Base-by-base conservation (phyloP, 352 stramenopile species). In the Phytophthora idaei region DNA sequence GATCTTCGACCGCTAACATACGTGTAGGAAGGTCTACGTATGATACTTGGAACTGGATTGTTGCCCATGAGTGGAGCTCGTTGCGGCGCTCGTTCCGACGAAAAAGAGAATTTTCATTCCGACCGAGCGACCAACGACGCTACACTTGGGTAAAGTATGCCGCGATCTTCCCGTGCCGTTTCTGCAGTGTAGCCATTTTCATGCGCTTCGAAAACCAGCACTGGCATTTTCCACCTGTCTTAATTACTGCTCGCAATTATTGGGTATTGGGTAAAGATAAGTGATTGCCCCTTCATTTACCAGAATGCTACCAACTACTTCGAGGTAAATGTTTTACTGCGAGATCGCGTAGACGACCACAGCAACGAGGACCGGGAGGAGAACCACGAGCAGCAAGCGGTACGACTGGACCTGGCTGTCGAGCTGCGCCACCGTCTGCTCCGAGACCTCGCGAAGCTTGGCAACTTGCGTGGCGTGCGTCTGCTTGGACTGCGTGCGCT, bases 301-400 rank as follows among this genome's bases (percentile, higher is more conserved):
- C 17, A 49, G 17, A 56, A 57, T 34, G 29, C 54, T 59, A 54
- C 27, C 37, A 57, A 31, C 44, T 68, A 46, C 21, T 21, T 21
- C 21, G 21, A 21, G 21, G 45, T 1, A 55, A 11, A 11, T 28
- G 1, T 31, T 39, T 64, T 81, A 90, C 42, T 84, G 79, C 32
- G 74, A 76, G 21, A 79, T 72, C 4, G 67, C 80, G 68, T 89
- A 92, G 27, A 88, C 56, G 39, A 86, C 60, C 28, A 74, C 69
- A 3, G 77, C 81, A 17, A 90, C 60, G 50, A 90, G 62, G 14
- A 83, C 73, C 11, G 84, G 77, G 27, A 90, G 75, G 37, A 92
- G 60, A 4, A 76, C 71, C 21, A 89, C 61, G 36, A 92, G 54
- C 17, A 80, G 65, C 66, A 88, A 59, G 27, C 81, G 80, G 71